These are phyloP conservation scores for Alternaria sp. DNA, from an alignment of 2,329 filamentous ascomycete species.

Conservation along the genomic window DNA sequence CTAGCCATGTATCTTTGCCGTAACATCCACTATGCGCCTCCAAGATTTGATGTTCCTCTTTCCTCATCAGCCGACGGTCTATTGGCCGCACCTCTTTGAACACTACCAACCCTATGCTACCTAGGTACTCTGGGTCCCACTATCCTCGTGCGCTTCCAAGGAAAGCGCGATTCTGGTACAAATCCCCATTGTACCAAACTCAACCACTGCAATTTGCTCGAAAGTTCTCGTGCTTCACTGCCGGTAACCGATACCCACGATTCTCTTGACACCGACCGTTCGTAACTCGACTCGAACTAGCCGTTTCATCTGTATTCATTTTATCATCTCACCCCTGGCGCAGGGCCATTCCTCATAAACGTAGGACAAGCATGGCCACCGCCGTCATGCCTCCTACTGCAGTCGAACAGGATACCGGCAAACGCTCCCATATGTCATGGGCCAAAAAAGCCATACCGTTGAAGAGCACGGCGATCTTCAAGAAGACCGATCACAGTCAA, in stretches of 20 bases:
- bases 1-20: not conserved
- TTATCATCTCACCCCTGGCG: not conserved
- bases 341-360: not conserved
- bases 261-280: not conserved
- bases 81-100: not conserved
- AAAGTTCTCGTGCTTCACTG: not conserved
- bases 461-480: constrained; percentile 26
- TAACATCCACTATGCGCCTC: not conserved
- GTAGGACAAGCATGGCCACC: not conserved
- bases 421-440: constrained; percentile 17
- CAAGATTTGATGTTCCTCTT: not conserved
- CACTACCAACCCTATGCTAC: not conserved
- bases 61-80: not conserved
- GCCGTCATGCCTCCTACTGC: not conserved
- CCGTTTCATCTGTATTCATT: not conserved
- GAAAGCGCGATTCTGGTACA: not conserved
- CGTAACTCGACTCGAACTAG: not conserved
- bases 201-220: not conserved
- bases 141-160: not conserved
- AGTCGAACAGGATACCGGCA: constrained; percentile 12
- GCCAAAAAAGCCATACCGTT: constrained; percentile 19
- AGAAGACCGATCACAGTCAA: constrained; percentile 34
- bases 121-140: not conserved
- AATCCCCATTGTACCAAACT: not conserved
- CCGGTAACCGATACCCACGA: not conserved